Evolutionary conservation across 306 rosid species (phyloP).

Genomic region (Mimosa bimucronata): DNA sequence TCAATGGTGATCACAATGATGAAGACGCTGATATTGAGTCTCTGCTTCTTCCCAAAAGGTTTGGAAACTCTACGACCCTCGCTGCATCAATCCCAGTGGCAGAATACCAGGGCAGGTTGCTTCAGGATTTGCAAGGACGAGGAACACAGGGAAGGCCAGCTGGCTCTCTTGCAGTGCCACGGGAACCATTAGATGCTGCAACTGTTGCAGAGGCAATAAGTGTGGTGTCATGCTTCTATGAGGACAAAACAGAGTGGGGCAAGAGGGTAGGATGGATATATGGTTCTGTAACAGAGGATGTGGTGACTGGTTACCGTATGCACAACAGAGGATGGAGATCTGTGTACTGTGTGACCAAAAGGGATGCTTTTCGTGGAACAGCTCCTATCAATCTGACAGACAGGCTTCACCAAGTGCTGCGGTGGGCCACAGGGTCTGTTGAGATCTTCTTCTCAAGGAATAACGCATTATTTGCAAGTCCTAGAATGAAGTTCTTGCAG

Average conservation of each 20-base stretch:
- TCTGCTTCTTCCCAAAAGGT: constrained; percentile 74
- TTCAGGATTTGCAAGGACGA: constrained; percentile 65
- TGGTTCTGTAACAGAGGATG: constrained; percentile 94
- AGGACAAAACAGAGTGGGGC: constrained; percentile 92
- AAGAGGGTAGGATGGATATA: constrained; percentile 90
- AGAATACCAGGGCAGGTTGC: constrained; percentile 81
- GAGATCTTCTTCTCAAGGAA: constrained; percentile 85
- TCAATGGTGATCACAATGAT: constrained; percentile 45
- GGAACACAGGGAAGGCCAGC: constrained; percentile 76
- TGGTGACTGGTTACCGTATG: constrained; percentile 88
- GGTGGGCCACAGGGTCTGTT: constrained; percentile 92
- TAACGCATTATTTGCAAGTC: constrained; percentile 76
- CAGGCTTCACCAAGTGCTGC: constrained; percentile 81
- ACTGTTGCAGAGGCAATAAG: constrained; percentile 87
- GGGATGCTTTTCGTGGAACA: constrained; percentile 83
- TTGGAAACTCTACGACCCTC: constrained; percentile 73
- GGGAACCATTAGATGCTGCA: constrained; percentile 83
- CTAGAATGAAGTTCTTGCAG: constrained; percentile 75
- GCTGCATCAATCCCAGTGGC: constrained; percentile 84
- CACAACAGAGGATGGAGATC: constrained; percentile 95
- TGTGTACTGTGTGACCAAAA: constrained; percentile 76
- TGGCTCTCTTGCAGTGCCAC: constrained; percentile 81
- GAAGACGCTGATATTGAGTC: constrained; percentile 87
- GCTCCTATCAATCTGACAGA: constrained; percentile 88
- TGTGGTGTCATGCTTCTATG: constrained; percentile 82